phyloP scores from a whole-genome alignment of 495 filamentous ascomycete species.

The Talaromyces wortmannii region DNA sequence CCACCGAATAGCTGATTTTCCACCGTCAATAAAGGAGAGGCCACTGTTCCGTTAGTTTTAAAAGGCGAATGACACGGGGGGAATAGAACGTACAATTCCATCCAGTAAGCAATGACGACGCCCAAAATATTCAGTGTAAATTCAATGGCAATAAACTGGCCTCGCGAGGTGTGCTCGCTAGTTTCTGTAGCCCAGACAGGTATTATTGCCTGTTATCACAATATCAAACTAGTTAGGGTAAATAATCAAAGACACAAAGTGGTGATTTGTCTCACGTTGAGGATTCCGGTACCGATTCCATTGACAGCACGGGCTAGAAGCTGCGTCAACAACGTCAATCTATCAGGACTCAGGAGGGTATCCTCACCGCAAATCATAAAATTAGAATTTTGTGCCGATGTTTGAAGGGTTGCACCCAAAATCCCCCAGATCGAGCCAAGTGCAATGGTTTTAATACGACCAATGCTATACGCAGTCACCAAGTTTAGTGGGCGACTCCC shows the following conservation, averaged over 20 bases:
- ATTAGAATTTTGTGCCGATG: slow-evolving; percentile 52
- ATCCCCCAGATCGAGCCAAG: slow-evolving; percentile 52
- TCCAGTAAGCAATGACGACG: slow-evolving; percentile 67
- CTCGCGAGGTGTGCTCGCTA: slow-evolving; percentile 59
- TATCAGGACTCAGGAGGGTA: not conserved
- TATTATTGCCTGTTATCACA: slow-evolving; percentile 40
- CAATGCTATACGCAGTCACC: slow-evolving; percentile 19
- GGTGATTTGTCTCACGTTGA: slow-evolving; percentile 29
- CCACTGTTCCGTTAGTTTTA: slow-evolving; percentile 23
- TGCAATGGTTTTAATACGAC: slow-evolving; percentile 56
- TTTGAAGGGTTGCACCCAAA: slow-evolving; percentile 53
- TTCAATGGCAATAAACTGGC: slow-evolving; percentile 66
- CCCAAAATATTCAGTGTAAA: slow-evolving; percentile 71
- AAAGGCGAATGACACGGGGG: not conserved
- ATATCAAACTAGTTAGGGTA: too few species aligned
- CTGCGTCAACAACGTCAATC: not conserved
- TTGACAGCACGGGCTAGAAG: slow-evolving; percentile 55
- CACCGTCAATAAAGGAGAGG: slow-evolving; percentile 49
- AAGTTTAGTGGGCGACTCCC: too few species aligned
- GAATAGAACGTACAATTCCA: slow-evolving; percentile 49
- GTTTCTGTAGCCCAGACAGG: slow-evolving; percentile 68
- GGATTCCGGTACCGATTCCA: slow-evolving; percentile 65
- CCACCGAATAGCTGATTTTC: slow-evolving; percentile 53
- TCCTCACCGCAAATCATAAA: slow-evolving; percentile 65
- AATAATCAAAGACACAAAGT: too few species aligned